Evolutionary conservation across 352 stramenopile species (phyloP).

Genomic region (Globisporangium paroecandrum): DNA sequence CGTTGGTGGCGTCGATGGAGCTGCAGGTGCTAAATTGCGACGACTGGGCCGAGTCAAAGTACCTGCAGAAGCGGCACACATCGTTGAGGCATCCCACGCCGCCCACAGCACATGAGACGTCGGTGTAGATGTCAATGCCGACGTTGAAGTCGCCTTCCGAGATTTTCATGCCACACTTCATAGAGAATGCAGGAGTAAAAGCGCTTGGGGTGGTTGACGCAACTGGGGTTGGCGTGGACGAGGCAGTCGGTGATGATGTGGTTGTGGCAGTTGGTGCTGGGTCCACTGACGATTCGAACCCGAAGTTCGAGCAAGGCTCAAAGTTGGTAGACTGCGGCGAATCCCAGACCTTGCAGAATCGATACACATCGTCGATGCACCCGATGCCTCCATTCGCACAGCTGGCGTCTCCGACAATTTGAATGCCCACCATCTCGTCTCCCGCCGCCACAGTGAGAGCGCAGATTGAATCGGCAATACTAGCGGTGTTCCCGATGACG

Average conservation of each 20-base stretch:
- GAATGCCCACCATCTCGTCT: no score
- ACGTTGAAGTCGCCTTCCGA: not conserved
- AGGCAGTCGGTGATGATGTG: not conserved
- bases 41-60: not conserved
- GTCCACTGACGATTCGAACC: no score
- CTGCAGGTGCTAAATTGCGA: not conserved
- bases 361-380: constrained; percentile 16
- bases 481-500: no score
- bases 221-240: not conserved
- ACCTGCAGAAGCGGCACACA: not conserved
- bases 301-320: constrained; percentile 15
- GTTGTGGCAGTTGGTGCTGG: not conserved
- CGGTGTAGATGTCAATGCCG: not conserved
- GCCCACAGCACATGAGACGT: not conserved
- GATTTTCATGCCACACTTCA: not conserved
- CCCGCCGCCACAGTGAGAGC: no score
- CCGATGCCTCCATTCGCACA: not conserved
- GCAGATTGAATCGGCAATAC: no score
- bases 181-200: not conserved
- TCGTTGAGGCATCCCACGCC: not conserved
- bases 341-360: constrained; percentile 35
- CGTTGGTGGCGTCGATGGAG: not conserved
- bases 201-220: not conserved
- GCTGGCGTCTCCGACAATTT: no score
- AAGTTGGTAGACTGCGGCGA: constrained; percentile 30